Percentiles rank a stretch among this genome's conserved stretches.
phyloP scores from a whole-genome alignment of 2,329 filamentous ascomycete genomes.

The Anthostomella pinea region DNA sequence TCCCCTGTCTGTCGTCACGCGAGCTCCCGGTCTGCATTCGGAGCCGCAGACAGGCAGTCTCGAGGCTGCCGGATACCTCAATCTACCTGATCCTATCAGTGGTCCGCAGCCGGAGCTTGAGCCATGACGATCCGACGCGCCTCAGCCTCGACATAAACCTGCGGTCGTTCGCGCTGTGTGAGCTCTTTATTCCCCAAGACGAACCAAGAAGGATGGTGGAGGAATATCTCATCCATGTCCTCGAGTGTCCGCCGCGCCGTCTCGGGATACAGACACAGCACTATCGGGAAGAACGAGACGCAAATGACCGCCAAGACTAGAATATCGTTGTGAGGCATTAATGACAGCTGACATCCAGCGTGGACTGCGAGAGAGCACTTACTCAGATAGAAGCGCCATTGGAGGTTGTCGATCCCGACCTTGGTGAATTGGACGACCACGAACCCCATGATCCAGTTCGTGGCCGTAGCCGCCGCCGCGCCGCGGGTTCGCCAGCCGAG shows the following conservation, averaged over 20 bases:
- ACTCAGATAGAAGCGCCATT: conserved; percentile 43
- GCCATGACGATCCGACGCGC: no score
- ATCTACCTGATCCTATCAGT: no score
- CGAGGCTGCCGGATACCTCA: no score
- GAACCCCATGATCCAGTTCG: conserved; percentile 44
- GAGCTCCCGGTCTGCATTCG: no score
- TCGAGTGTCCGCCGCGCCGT: conserved; percentile 50
- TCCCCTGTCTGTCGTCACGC: no score
- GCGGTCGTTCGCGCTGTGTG: conserved; percentile 36
- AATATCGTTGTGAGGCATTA: conserved; percentile 1
- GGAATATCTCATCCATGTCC: conserved; percentile 46
- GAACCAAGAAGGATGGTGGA: conserved; percentile 28
- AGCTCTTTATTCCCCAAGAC: conserved; percentile 33
- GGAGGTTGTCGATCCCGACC: conserved; percentile 37
- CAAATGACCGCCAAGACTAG: conserved; percentile 28
- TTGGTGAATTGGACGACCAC: conserved; percentile 45
- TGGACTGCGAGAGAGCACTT: conserved; percentile 22
- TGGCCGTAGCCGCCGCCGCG: conserved; percentile 42
- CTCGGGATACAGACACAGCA: conserved; percentile 45
- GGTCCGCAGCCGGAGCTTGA: no score
- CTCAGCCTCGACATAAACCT: conserved; percentile 36
- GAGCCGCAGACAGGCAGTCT: no score
- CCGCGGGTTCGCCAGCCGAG: conserved; percentile 40
- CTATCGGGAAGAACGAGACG: conserved; percentile 34
- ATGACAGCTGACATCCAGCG: background rate